A percentile compares a stretch with the other conserved stretches of the same genome.
Conservation (phyloP, 805 yeast genomes). For the Candida sakaeoensis region DNA sequence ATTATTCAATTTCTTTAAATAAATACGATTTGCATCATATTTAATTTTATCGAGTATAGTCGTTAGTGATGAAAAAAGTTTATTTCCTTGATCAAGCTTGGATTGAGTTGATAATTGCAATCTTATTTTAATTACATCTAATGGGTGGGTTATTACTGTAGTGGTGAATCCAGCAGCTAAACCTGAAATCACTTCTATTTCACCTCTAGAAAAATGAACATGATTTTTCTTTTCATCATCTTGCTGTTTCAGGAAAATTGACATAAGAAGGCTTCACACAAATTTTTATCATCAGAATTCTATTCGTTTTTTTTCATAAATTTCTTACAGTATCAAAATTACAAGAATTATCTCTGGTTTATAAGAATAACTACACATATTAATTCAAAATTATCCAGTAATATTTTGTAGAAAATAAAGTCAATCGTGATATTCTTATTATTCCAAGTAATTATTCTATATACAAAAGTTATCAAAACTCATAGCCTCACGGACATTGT, state of each 20-base stretch:
- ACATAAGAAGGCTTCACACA: not conserved
- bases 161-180: slow-evolving; percentile 77
- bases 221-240: not conserved
- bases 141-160: slow-evolving; percentile 81
- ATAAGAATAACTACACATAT: too few species aligned
- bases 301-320: too few species aligned
- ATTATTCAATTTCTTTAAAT: not conserved
- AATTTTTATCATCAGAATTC: too few species aligned
- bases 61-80: slow-evolving; percentile 19
- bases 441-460: not conserved
- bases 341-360: too few species aligned
- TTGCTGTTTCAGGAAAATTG: not conserved
- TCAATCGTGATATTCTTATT: not conserved
- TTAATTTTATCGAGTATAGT: slow-evolving; percentile 18
- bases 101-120: slow-evolving; percentile 54
- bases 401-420: too few species aligned
- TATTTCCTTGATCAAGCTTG: not conserved
- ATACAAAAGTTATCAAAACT: not conserved
- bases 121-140: slow-evolving; percentile 81
- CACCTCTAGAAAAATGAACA: slow-evolving; percentile 16
- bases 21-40: slow-evolving; percentile 15
- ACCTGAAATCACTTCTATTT: slow-evolving; percentile 65
- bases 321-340: too few species aligned
- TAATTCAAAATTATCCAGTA: too few species aligned
- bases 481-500: not conserved